Evolutionary conservation across 1,284 basidiomycete species (phyloP).

Genomic region (Ceratobasidium sp.): DNA sequence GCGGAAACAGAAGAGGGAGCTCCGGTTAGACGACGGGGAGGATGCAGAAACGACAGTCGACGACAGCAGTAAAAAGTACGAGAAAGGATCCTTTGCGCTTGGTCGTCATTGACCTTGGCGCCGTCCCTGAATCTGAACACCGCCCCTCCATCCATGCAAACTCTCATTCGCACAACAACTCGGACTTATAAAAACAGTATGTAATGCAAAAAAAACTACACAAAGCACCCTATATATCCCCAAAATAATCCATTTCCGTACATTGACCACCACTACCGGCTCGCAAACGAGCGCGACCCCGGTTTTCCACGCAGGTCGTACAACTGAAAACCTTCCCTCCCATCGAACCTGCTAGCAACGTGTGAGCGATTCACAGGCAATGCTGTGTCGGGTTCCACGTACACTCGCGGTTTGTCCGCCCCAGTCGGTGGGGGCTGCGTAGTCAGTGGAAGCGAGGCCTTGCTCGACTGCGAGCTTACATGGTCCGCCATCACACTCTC

Average conservation of each 20-base stretch:
- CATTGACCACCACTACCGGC: neutral
- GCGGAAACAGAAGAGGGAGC: neutral
- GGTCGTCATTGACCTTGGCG: conserved; percentile 19
- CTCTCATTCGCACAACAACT: no score
- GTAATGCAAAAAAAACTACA: no score
- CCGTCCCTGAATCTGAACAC: conserved; percentile 20
- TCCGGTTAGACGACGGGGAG: neutral
- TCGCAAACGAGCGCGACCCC: conserved; percentile 11
- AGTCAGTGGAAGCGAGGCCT: neutral
- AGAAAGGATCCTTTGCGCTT: conserved; percentile 3
- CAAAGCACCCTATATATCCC: neutral
- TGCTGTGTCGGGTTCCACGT: neutral
- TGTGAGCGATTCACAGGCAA: neutral
- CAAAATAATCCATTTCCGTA: neutral
- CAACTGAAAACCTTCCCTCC: conserved; percentile 37
- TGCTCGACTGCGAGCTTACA: conserved; percentile 32
- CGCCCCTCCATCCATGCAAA: neutral
- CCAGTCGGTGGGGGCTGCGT: neutral
- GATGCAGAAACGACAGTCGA: conserved; percentile 5
- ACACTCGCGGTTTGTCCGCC: conserved; percentile 30
- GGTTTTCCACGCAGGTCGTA: conserved; percentile 35
- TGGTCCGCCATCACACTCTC: conserved; percentile 19
- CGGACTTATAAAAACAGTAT: no score
- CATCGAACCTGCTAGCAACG: conserved; percentile 25
- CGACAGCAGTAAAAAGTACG: neutral